phyloP scores from a whole-genome alignment of 495 filamentous ascomycete species.

The Margaritispora aquatica region DNA sequence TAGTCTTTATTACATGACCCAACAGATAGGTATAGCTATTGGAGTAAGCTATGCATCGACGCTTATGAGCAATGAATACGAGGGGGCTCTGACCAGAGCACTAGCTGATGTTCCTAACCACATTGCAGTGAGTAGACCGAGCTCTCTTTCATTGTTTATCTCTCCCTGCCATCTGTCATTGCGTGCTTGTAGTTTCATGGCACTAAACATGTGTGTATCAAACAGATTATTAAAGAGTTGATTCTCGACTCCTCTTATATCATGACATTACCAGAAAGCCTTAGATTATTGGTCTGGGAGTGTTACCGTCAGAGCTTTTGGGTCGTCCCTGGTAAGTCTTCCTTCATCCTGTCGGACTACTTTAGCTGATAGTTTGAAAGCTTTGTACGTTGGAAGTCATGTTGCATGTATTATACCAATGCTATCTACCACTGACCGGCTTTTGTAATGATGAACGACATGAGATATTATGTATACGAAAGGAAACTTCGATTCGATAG shows the following conservation, averaged over 20 bases:
- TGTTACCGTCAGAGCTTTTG: slow-evolving; percentile 26
- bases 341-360: not conserved
- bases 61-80: slow-evolving; percentile 23
- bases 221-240: slow-evolving; percentile 25
- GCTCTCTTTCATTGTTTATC: too few species aligned
- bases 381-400: not conserved
- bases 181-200: too few species aligned
- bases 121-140: not conserved
- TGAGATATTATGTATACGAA: too few species aligned
- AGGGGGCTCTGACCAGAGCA: slow-evolving; percentile 6
- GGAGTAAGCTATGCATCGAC: slow-evolving; percentile 23
- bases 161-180: too few species aligned
- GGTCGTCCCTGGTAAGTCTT: slow-evolving; percentile 21
- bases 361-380: not conserved
- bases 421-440: too few species aligned
- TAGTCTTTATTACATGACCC: slow-evolving; percentile 29
- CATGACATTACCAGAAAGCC: slow-evolving; percentile 5
- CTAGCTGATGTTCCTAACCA: slow-evolving; percentile 7
- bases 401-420: not conserved
- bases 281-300: slow-evolving; percentile 16
- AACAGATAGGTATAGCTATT: slow-evolving; percentile 32
- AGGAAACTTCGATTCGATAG: too few species aligned
- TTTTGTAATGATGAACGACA: too few species aligned
- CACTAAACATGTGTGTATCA: not conserved
- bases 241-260: slow-evolving; percentile 24